These are phyloP conservation scores for Iris macrosiphon DNA, from an alignment of 106 monocot genomes.

Conservation along the genomic window DNA sequence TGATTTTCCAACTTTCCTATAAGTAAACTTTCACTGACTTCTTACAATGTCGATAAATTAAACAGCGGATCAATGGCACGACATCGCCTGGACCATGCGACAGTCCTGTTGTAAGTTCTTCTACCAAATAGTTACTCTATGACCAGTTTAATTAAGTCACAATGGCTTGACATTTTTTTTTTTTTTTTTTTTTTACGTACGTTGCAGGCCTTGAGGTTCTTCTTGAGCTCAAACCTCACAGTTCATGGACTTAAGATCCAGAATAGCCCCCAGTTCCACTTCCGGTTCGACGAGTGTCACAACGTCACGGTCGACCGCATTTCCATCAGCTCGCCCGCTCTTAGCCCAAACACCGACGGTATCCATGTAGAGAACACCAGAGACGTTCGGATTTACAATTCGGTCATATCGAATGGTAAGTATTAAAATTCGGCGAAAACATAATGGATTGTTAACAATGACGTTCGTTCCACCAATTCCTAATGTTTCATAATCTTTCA, in stretches of 20 bases:
- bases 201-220: conserved; percentile 85
- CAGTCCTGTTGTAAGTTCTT: conserved; percentile 83
- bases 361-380: conserved; percentile 76
- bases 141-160: not conserved
- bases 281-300: conserved; percentile 74
- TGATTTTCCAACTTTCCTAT: too few species aligned
- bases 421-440: too few species aligned
- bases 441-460: too few species aligned
- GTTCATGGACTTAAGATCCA: conserved; percentile 48
- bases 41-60: too few species aligned
- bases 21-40: too few species aligned
- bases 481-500: too few species aligned
- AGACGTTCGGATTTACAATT: conserved; percentile 61
- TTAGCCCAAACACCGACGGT: conserved; percentile 96
- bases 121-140: conserved; percentile 5
- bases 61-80: conserved; percentile 56
- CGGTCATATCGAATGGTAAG: conserved; percentile 77
- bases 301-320: conserved; percentile 47
- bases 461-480: too few species aligned
- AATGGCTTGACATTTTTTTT: not conserved
- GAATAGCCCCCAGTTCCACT: conserved; percentile 94
- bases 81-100: conserved; percentile 72
- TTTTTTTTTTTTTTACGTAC: not conserved
- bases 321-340: conserved; percentile 57
- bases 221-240: conserved; percentile 56